Evolutionary conservation across 2,329 filamentous ascomycete species (phyloP).

Genomic region (Chrysoporthe cubensis): DNA sequence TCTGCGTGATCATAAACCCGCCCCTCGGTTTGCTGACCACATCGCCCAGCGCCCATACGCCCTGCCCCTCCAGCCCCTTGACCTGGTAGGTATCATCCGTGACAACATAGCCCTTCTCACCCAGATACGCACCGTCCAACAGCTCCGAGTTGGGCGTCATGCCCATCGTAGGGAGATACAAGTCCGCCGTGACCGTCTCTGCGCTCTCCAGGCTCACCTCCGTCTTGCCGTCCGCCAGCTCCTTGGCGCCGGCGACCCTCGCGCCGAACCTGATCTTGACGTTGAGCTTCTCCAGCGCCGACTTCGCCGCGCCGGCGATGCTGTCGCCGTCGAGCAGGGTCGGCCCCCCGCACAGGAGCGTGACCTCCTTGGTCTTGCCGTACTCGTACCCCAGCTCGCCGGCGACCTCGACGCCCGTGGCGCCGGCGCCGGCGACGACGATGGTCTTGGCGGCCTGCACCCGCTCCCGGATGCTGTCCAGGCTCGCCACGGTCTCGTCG

Average conservation of each 20-base stretch:
- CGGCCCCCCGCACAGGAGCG: constrained; percentile 49
- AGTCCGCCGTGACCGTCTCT: constrained; percentile 54
- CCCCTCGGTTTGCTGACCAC: constrained; percentile 53
- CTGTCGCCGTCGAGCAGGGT: constrained; percentile 50
- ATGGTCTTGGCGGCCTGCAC: constrained; percentile 54
- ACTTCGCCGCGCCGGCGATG: constrained; percentile 45
- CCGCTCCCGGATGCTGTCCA: constrained; percentile 46
- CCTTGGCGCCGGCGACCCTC: constrained; percentile 43
- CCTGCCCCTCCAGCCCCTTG: constrained; percentile 41
- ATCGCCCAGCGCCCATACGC: constrained; percentile 59
- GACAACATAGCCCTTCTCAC: constrained; percentile 48
- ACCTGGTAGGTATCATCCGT: constrained; percentile 58
- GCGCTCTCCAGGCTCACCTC: constrained; percentile 52
- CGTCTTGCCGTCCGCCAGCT: constrained; percentile 48
- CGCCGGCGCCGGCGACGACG: constrained; percentile 59
- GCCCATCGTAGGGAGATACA: constrained; percentile 62
- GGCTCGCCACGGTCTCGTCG: constrained; percentile 46
- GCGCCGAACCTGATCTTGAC: constrained; percentile 52
- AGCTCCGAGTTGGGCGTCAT: constrained; percentile 59
- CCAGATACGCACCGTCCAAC: constrained; percentile 50
- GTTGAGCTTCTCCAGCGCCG: constrained; percentile 56
- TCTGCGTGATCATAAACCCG: constrained; percentile 50
- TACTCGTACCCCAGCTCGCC: constrained; percentile 59
- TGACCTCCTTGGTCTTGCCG: constrained; percentile 49
- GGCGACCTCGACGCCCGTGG: constrained; percentile 60